Conservation (phyloP, 345 rosid genomes). For the Aquilaria yunnanensis region DNA sequence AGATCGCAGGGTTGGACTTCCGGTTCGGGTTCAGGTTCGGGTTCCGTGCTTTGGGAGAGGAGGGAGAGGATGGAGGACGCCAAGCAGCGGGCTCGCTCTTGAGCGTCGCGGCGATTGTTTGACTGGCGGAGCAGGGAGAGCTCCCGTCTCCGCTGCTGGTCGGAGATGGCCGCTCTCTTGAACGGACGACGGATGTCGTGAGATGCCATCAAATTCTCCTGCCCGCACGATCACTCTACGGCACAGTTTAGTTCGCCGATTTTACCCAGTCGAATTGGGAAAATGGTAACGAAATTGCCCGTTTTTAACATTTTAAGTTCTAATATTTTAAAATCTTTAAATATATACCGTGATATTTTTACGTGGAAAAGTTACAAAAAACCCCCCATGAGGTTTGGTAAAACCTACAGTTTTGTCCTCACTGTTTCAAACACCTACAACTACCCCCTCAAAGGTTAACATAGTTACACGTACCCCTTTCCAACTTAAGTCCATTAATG, state of each 20-base stretch:
- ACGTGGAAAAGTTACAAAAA: too few relatives aligned
- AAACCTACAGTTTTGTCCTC: too few relatives aligned
- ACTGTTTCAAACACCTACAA: too few relatives aligned
- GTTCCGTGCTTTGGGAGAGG: slow-evolving; percentile 30
- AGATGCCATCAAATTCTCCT: slow-evolving; percentile 44
- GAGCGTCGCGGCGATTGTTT: slow-evolving; percentile 78
- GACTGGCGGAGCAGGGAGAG: slow-evolving; percentile 72
- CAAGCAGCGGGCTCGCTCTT: slow-evolving; percentile 74
- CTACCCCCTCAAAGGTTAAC: too few relatives aligned
- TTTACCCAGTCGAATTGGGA: background rate
- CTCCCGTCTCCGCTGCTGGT: slow-evolving; percentile 81
- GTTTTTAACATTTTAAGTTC: too few relatives aligned
- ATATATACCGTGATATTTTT: too few relatives aligned
- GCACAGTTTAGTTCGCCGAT: background rate
- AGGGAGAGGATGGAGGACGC: slow-evolving; percentile 71
- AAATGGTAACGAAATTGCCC: background rate
- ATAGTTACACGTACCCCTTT: too few relatives aligned
- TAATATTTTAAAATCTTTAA: too few relatives aligned
- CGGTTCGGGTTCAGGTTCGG: slow-evolving; percentile 31
- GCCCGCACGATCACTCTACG: background rate
- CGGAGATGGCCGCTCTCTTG: slow-evolving; percentile 77
- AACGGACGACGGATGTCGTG: slow-evolving; percentile 83
- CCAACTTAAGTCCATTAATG: too few relatives aligned
- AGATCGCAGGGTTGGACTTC: slow-evolving; percentile 16
- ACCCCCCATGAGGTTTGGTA: too few relatives aligned